Evolutionary conservation across 805 yeast species (phyloP), one percentile per base, ranked within the genome.

Genomic region (Wickerhamiella cacticola): DNA sequence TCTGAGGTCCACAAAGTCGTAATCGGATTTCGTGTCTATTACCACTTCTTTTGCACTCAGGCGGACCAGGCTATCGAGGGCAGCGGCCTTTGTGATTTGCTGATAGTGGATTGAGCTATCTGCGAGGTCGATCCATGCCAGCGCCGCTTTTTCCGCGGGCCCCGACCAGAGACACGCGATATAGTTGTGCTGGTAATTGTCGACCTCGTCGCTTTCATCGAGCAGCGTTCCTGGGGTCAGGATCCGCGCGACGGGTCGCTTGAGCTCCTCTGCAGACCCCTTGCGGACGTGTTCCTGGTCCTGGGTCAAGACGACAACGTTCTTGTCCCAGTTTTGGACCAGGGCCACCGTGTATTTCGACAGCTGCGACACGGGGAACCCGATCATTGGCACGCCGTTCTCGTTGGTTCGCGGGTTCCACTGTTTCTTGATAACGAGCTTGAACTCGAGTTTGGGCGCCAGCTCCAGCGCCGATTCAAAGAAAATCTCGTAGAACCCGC

Each of bases 191-290:
- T 75, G 72, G 50, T 75, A 76, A 49, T 76, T 76, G 59, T 86
- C 82, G 57, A 89, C 67, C 52, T 89, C 79, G 0, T 82, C 78
- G n/a, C n/a, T n/a, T 56, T 89, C 96, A 57, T 85, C 95, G 9
- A 89, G 74, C 28, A 89, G 71, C 0, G 97, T 89, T 0, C 98
- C 98, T 0, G 96, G 96, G 0, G 96, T 81, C 1, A 92, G 76
- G 6, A 89, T 76, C 36, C 96, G 68, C 5, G 85, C 73, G 0
- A 92, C 77, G 28, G 83, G 79, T 41, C 98, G 68, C 36, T 73
- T 56, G 31, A 49, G 53, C 15, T 48, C 57, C 39, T 67, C 70
- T 46, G 62, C 59, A 7, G 63, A 67, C 1, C 60, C 56, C 0
- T 50, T 47, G 3, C 45, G 19, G 1, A 63, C 62, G 24, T 57